Percentiles rank a stretch among this genome's conserved stretches.
phyloP scores from a whole-genome alignment of 2,329 filamentous ascomycete genomes.

The Trichoderma oligosporum region DNA sequence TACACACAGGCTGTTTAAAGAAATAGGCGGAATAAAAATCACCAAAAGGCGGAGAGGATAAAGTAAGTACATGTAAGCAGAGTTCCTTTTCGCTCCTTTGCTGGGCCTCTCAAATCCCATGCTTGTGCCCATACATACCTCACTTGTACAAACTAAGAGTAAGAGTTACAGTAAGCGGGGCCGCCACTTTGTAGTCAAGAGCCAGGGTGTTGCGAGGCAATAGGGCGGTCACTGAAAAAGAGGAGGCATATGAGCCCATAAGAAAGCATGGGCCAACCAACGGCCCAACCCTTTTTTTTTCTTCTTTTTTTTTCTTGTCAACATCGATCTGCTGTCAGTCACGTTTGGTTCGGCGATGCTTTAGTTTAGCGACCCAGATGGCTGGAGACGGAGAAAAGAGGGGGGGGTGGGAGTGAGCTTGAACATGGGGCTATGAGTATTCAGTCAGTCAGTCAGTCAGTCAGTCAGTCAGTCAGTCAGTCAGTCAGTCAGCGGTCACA shows the following conservation, averaged over 20 bases:
- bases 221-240: slow-evolving; percentile 19
- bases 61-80: too few relatives aligned
- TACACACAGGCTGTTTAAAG: neutral
- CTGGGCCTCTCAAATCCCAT: neutral
- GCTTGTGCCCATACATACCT: too few relatives aligned
- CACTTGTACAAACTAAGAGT: too few relatives aligned
- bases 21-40: slow-evolving; percentile 5
- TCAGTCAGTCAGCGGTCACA: too few relatives aligned
- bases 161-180: slow-evolving; percentile 14
- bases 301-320: too few relatives aligned
- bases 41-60: slow-evolving; percentile 17
- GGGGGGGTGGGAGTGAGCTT: neutral
- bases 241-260: neutral
- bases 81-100: slow-evolving; percentile 2
- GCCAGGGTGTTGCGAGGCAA: slow-evolving; percentile 13
- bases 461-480: too few relatives aligned
- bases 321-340: slow-evolving; percentile 12
- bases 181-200: slow-evolving; percentile 15
- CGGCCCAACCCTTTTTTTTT: slow-evolving; percentile 11
- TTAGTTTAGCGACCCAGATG: slow-evolving; percentile 13
- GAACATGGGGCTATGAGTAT: too few relatives aligned
- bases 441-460: too few relatives aligned
- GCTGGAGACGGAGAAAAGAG: neutral
- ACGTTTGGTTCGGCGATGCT: slow-evolving; percentile 12
- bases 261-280: neutral